Base-by-base conservation (phyloP, 257 asterid genomes). In the Lantana camara region DNA sequence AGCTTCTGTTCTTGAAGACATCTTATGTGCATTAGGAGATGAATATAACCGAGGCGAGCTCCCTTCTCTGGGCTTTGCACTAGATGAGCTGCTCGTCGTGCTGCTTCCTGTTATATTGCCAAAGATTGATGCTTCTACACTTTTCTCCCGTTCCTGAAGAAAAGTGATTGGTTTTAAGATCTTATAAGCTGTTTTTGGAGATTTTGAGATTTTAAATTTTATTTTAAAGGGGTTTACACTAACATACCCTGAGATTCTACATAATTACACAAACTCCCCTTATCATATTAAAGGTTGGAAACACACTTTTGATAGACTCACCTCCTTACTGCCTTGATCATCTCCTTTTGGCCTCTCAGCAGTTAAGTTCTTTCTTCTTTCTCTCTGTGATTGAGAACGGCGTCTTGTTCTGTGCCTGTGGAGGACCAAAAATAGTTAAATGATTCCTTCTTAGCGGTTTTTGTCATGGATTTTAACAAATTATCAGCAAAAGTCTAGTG, bases 51-150 rank as follows among this genome's bases (percentile, higher is more conserved):
- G 76, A 40, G 52, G 76, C 3, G 52, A 66, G 13, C 9, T 64
- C 64, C 40, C 77, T 20, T 53, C 76, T 20, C 71, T 69, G 48
- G 68, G 79, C 71, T 74, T 85, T 16, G 66, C 75, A 62, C 71
- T 79, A 1, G 95, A 85, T 4, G 88, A 80, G 47, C 76, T 77
- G 79, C 86, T 85, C 5, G 85, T 68, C 14, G 82, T 66, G 37
- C 86, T 83, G 68, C 90, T 81, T 47, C 91, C 91, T 1, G 87
- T 79, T 32, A 79, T 85, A 44, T 70, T 81, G 60, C 79, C 73
- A 37, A 76, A 75, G 14, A 67, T 54, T 11, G 82, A 72, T 48
- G 69, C 27, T 47, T 76, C 87, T 46, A 57, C 74, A 29, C 73
- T 79, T 64, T 75, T 77, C 49, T 52, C 73, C 58, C 17, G 1